Conservation (phyloP, 192 early-diverging fungal genomes). For the Mortierella antarctica region DNA sequence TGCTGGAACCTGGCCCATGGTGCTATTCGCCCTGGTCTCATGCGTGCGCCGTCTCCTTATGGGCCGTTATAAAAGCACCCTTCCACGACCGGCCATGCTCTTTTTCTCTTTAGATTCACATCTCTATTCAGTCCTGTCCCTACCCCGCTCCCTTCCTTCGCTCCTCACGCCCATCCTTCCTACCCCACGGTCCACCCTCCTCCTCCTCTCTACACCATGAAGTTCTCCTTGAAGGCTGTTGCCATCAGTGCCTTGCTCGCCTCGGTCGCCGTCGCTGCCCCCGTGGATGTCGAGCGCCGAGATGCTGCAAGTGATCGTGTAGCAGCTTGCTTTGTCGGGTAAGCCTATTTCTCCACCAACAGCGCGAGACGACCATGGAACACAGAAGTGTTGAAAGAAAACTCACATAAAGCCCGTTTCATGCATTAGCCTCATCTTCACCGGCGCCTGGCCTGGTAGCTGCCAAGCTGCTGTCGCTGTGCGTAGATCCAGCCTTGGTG, state of each 20-base stretch:
- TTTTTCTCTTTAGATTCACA: slow-evolving; percentile 12
- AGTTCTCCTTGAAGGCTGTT: slow-evolving; percentile 45
- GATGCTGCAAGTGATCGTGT: slow-evolving; percentile 33
- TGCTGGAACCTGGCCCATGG: neutral
- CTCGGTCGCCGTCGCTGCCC: slow-evolving; percentile 28
- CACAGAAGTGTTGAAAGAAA: too few relatives aligned
- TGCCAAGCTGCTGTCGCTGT: slow-evolving; percentile 43
- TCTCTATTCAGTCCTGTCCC: slow-evolving; percentile 4
- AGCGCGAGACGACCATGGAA: too few relatives aligned
- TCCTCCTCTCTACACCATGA: slow-evolving; percentile 13
- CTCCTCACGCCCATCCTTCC: neutral
- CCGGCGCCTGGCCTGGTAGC: slow-evolving; percentile 35
- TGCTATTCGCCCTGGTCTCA: too few relatives aligned
- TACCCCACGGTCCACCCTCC: neutral
- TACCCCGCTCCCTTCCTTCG: neutral
- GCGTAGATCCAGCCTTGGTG: too few relatives aligned
- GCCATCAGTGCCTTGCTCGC: slow-evolving; percentile 32
- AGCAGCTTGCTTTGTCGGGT: slow-evolving; percentile 44
- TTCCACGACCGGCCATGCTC: neutral
- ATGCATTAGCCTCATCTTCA: slow-evolving; percentile 33
- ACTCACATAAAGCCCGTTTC: too few relatives aligned
- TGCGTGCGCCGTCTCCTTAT: too few relatives aligned
- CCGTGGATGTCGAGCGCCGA: slow-evolving; percentile 30
- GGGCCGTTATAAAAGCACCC: neutral
- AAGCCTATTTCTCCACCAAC: neutral